A percentile compares a stretch with the other conserved stretches of the same genome.
Evolutionary conservation across 2,329 filamentous ascomycete species (phyloP).

Genomic region (Didymella pinodella): DNA sequence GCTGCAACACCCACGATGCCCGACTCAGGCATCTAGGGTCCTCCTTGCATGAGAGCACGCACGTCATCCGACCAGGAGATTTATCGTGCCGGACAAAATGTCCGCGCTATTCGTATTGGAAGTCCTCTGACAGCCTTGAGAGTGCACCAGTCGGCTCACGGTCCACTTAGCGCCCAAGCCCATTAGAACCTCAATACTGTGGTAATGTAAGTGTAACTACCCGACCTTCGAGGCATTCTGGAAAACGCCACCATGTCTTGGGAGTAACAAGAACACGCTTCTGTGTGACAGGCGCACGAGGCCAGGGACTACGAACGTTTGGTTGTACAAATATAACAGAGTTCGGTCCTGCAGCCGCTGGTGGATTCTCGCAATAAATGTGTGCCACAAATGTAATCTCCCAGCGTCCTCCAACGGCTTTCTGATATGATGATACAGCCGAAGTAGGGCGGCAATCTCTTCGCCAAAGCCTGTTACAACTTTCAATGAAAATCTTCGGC

Average conservation of each 20-base stretch:
- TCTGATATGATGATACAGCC: conserved; percentile 31
- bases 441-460: conserved; percentile 29
- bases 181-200: conserved; percentile 27
- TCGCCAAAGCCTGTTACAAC: conserved; percentile 23
- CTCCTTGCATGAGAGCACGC: conserved; percentile 33
- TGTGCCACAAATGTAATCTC: conserved; percentile 26
- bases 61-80: conserved; percentile 42
- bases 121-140: conserved; percentile 14
- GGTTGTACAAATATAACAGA: conserved; percentile 20
- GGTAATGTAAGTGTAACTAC: conserved; percentile 18
- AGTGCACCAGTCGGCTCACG: conserved; percentile 3
- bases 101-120: conserved; percentile 29
- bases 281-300: conserved; percentile 27
- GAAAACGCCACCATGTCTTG: conserved; percentile 39
- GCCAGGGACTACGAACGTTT: conserved; percentile 2
- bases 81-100: conserved; percentile 32
- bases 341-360: conserved; percentile 10
- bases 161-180: conserved; percentile 32
- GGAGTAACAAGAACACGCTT: conserved; percentile 14
- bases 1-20: conserved; percentile 16
- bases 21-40: conserved; percentile 24
- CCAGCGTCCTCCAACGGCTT: conserved; percentile 36
- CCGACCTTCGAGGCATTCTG: conserved; percentile 28
- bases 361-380: conserved; percentile 11
- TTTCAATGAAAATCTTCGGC: conserved; percentile 33